Evolutionary conservation across 495 filamentous ascomycete genomes (phyloP).

Genomic region (Tuber calosporum): DNA sequence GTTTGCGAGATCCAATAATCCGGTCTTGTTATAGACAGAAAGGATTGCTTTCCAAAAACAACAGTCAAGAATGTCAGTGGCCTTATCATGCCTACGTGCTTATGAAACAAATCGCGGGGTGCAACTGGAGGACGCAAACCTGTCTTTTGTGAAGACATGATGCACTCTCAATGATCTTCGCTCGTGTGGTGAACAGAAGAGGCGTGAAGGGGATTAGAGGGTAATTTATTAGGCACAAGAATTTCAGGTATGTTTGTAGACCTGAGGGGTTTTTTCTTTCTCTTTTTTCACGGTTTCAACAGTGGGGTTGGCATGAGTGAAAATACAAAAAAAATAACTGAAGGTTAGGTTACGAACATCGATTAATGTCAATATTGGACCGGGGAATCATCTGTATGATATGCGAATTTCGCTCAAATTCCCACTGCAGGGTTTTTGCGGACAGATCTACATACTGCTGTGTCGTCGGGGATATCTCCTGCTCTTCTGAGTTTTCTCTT

Average conservation of each 20-base stretch:
- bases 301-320: not conserved
- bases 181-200: not conserved
- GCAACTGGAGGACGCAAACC: conserved; percentile 10
- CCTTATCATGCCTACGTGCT: not conserved
- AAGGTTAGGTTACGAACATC: not conserved
- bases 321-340: not conserved
- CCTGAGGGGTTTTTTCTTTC: not conserved
- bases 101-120: conserved; percentile 7
- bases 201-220: not conserved
- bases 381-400: not conserved
- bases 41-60: conserved; percentile 64
- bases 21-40: conserved; percentile 98
- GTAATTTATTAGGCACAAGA: not conserved
- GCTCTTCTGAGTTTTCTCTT: not conserved
- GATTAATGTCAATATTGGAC: not conserved
- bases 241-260: not conserved
- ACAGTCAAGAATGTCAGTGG: not conserved
- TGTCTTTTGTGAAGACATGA: conserved; percentile 19
- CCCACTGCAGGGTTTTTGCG: not conserved
- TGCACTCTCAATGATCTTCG: not conserved
- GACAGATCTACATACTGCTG: not conserved
- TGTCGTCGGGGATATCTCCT: not conserved
- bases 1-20: conserved; percentile 89
- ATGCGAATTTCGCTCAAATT: not conserved
- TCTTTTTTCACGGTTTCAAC: not conserved